Base-by-base conservation (phyloP, 176 grass and related monocot genomes). In the Themeda triandra region DNA sequence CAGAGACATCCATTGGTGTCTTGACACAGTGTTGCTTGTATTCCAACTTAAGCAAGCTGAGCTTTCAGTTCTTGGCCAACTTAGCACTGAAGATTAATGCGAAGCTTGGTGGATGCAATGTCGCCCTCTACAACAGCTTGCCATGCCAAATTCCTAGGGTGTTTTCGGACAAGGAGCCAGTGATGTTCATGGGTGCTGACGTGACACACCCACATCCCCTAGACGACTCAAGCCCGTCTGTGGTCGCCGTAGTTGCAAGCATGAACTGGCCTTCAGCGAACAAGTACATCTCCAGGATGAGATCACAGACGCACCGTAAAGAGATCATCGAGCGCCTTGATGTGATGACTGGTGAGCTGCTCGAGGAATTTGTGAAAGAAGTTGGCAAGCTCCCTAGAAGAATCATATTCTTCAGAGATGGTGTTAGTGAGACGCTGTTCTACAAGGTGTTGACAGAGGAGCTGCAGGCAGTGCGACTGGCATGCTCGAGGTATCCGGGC, bases 111-210 rank as follows among this genome's bases (percentile, higher is more conserved):
- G 95, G 95, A 51, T 90, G 86, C 87, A 98, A 98, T 71, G 78
- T 94, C 2, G 80, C 71, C 27, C 75, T 98, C 13, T 98, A 91
- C 71, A 98, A 95, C 69, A 93, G 87, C 68, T 84, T 98, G 70
- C 87, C 95, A n/a, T 86, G 67, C 71, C 95, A 98, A 83, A 86
- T 95, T 73, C 95, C 92, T 28, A 83, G 92, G 48, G 85, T 95
- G 32, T 93, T 98, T 83, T 89, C 76, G 0, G 87, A 91, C 1
- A 80, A 92, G 30, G 90, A 98, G 39, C 92, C 91, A 6, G 92
- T 89, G 79, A 98, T 98, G 82, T 98, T 98, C 71, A 95, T 98
- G 92, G 95, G 95, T 37, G 95, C 95, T 5, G 95, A 98, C 82
- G 95, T 98, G 54, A 95, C 92, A 2, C 95, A 98, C 88, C 95